Percentiles rank a stretch among this genome's conserved stretches.
phyloP scores from a whole-genome alignment of 2,329 filamentous ascomycete genomes.

The Neoarthrinium moseri region DNA sequence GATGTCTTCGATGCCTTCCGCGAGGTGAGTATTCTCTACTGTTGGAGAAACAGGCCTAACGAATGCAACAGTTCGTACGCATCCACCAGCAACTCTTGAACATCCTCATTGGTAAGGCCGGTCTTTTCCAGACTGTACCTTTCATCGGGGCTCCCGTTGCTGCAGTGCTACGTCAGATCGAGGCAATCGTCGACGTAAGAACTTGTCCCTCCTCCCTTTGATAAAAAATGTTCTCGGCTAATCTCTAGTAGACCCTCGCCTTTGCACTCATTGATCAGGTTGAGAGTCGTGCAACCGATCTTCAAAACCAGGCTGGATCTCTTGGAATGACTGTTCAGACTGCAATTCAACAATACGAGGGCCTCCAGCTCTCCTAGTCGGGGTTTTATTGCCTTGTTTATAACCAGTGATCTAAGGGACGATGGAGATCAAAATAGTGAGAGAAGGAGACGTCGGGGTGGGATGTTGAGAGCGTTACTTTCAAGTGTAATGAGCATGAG shows the following conservation, averaged over 20 bases:
- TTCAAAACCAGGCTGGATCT: not conserved
- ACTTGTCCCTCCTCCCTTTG: no score
- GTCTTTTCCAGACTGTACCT: slow-evolving; percentile 23
- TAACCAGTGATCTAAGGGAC: no score
- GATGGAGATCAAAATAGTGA: no score
- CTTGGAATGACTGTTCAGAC: not conserved
- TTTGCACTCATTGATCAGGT: slow-evolving; percentile 16
- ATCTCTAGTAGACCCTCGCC: slow-evolving; percentile 20
- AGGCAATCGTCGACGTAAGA: slow-evolving; percentile 24
- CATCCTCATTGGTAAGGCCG: slow-evolving; percentile 33
- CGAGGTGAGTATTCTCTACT: no score
- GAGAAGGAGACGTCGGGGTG: no score
- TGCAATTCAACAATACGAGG: not conserved
- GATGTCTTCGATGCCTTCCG: slow-evolving; percentile 26
- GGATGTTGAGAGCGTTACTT: no score
- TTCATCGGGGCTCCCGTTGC: slow-evolving; percentile 27
- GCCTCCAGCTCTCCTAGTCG: not conserved
- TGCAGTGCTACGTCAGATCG: slow-evolving; percentile 22
- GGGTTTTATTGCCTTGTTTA: no score
- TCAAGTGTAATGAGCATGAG: no score
- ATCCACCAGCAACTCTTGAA: slow-evolving; percentile 31
- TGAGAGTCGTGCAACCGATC: not conserved
- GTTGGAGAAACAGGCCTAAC: no score
- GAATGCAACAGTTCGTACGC: slow-evolving; percentile 27
- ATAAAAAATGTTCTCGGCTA: no score